Percentiles rank a stretch among this genome's conserved stretches.
phyloP scores from a whole-genome alignment of 192 early-diverging fungal species.

The Phycomyces nitens region DNA sequence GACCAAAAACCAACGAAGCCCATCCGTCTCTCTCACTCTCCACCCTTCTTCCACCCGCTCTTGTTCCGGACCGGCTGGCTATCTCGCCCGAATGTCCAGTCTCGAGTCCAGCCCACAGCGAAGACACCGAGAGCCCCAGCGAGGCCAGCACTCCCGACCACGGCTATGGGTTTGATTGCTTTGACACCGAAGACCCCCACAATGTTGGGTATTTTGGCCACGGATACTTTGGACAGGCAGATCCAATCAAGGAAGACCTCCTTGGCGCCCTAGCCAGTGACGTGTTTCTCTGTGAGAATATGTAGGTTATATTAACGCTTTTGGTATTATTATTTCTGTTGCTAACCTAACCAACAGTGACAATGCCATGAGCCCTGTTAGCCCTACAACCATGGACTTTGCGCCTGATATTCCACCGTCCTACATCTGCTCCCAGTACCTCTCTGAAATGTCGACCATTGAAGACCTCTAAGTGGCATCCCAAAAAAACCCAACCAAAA shows the following conservation, averaged over 20 bases:
- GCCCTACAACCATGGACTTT: neutral
- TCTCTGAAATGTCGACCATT: conserved; percentile 18
- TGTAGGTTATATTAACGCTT: conserved; percentile 10
- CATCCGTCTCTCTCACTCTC: conserved; percentile 20
- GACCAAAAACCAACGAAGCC: conserved; percentile 11
- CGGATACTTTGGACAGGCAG: conserved; percentile 8
- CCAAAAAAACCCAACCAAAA: conserved; percentile 1
- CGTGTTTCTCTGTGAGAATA: conserved; percentile 13
- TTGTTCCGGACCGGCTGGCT: no score
- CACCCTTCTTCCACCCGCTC: neutral
- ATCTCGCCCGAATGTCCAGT: neutral
- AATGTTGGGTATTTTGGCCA: neutral
- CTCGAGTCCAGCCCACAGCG: neutral
- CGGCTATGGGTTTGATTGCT: neutral
- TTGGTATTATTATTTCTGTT: conserved; percentile 4
- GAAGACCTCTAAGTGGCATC: neutral
- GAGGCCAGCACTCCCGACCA: conserved; percentile 23
- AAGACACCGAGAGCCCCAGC: conserved; percentile 17
- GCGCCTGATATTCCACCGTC: conserved; percentile 16
- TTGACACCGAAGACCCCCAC: neutral
- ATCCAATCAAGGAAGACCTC: neutral
- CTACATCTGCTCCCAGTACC: conserved; percentile 21
- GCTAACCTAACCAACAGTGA: conserved; percentile 4
- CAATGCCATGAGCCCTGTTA: neutral
- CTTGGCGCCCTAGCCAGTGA: conserved; percentile 8